These are phyloP conservation scores for Astrocystis sublimbata DNA, from an alignment of 495 filamentous ascomycete genomes.

Conservation along the genomic window DNA sequence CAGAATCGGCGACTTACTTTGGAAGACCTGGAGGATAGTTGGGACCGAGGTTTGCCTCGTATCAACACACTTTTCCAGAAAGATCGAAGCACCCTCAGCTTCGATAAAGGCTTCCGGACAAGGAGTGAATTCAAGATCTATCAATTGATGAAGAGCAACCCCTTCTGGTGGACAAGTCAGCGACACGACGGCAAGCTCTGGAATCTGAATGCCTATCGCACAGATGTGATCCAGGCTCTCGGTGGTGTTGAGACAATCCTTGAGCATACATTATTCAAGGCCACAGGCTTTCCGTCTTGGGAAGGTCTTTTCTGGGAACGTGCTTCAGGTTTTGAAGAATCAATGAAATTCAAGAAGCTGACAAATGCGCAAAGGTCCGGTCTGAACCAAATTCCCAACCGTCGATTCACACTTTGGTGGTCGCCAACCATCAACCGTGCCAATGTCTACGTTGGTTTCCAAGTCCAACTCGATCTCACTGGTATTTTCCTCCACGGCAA, in stretches of 20 bases:
- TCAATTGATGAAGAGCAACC: slow-evolving; percentile 99
- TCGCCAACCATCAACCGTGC: slow-evolving; percentile 78
- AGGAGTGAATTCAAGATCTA: slow-evolving; percentile 98
- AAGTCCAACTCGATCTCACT: slow-evolving; percentile 96
- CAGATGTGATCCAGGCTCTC: slow-evolving; percentile 96
- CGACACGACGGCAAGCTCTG: slow-evolving; percentile 97
- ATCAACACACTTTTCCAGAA: slow-evolving; percentile 99
- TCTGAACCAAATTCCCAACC: slow-evolving; percentile 99
- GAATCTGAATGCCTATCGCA: slow-evolving; percentile 97
- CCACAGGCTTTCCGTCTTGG: slow-evolving; percentile 98
- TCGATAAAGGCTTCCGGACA: slow-evolving; percentile 98
- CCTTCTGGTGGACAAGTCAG: slow-evolving; percentile 99
- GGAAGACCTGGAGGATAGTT: slow-evolving; percentile 97
- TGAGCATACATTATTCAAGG: slow-evolving; percentile 98
- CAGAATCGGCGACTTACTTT: slow-evolving; percentile 94
- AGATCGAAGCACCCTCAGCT: slow-evolving; percentile 93
- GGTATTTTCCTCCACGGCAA: slow-evolving; percentile 99
- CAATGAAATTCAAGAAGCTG: slow-evolving; percentile 99
- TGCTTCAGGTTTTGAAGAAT: slow-evolving; percentile 76
- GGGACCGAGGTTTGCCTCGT: slow-evolving; percentile 96
- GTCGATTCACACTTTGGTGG: slow-evolving; percentile 99
- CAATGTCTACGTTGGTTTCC: slow-evolving; percentile 93
- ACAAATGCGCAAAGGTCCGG: slow-evolving; percentile 98
- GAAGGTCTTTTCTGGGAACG: slow-evolving; percentile 99
- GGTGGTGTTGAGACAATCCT: slow-evolving; percentile 99